phyloP scores from a whole-genome alignment of 345 rosid species.

The Erysimum cheiranthoides region DNA sequence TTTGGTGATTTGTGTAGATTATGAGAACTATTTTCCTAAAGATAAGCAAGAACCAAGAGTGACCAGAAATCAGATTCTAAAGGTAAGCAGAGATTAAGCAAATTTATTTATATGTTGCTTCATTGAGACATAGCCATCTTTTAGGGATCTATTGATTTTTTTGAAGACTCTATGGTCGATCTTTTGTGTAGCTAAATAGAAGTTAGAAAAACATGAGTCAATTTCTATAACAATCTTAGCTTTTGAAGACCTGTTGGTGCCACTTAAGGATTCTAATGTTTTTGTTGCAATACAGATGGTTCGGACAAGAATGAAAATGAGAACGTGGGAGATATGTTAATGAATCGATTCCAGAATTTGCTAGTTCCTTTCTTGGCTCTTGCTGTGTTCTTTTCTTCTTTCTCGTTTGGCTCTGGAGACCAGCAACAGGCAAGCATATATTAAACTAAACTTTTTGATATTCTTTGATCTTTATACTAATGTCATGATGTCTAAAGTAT shows the following conservation, averaged over 20 bases:
- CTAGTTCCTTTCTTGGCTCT: constrained; percentile 62
- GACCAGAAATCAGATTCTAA: constrained; percentile 83
- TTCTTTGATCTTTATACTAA: constrained; percentile 7
- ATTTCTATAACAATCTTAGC: too few relatives aligned
- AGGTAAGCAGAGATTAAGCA: constrained; percentile 28
- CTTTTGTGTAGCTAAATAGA: too few relatives aligned
- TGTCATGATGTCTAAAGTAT: constrained; percentile 1
- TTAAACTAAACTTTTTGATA: neutral
- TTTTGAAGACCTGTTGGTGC: too few relatives aligned
- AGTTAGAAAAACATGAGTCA: too few relatives aligned
- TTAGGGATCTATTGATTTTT: too few relatives aligned
- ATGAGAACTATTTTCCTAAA: constrained; percentile 84
- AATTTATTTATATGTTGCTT: neutral
- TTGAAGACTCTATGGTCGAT: too few relatives aligned
- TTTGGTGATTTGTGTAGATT: constrained; percentile 56
- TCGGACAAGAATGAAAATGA: constrained; percentile 63
- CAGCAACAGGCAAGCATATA: constrained; percentile 66
- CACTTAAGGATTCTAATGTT: constrained; percentile 35
- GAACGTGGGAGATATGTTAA: constrained; percentile 56
- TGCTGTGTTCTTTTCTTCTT: constrained; percentile 57
- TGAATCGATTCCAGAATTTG: constrained; percentile 57
- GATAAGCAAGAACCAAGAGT: constrained; percentile 74
- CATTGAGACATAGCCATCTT: neutral
- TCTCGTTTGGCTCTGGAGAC: constrained; percentile 55
- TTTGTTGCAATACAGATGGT: constrained; percentile 61